A percentile compares a stretch with the other conserved stretches of the same genome.
These are phyloP conservation scores for Aspergillus pseudoviridinutans DNA, from an alignment of 2,329 filamentous ascomycete species.

Conservation along the genomic window DNA sequence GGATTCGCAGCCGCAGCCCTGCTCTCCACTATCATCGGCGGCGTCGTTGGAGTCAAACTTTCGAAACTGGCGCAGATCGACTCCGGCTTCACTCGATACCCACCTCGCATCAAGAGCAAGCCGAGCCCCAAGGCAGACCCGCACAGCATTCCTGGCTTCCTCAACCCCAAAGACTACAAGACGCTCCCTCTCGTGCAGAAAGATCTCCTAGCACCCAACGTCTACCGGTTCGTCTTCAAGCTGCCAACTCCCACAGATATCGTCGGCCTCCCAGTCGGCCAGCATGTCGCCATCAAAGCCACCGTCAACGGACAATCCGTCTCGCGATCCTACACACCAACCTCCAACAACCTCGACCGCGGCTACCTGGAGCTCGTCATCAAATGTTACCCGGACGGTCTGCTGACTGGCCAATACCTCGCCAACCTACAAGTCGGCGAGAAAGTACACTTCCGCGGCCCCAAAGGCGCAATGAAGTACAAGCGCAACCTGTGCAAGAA, in stretches of 20 bases:
- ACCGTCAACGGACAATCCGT: constrained; percentile 46
- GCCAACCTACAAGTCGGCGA: constrained; percentile 28
- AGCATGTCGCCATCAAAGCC: constrained; percentile 53
- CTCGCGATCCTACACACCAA: constrained; percentile 52
- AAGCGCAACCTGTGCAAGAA: constrained; percentile 22
- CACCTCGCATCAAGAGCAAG: constrained; percentile 37
- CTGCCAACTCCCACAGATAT: constrained; percentile 45
- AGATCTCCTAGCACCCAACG: constrained; percentile 18
- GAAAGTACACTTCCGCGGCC: constrained; percentile 31
- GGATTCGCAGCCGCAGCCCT: constrained; percentile 19
- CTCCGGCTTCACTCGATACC: constrained; percentile 22
- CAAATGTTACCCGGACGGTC: constrained; percentile 32
- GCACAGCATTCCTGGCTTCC: constrained; percentile 44
- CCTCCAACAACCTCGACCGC: constrained; percentile 30
- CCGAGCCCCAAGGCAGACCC: constrained; percentile 37
- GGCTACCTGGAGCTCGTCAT: constrained; percentile 33
- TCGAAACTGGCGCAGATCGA: constrained; percentile 19
- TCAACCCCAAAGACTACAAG: constrained; percentile 48
- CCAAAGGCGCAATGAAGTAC: constrained; percentile 34
- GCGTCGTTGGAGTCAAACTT: constrained; percentile 6
- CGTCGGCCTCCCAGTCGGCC: constrained; percentile 54
- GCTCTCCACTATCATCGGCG: constrained; percentile 7
- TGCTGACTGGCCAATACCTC: constrained; percentile 29
- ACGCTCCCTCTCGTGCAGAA: constrained; percentile 42
- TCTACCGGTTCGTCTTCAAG: constrained; percentile 46